Base-by-base conservation (phyloP, 306 rosid species). In the Glycyrrhiza uralensis region DNA sequence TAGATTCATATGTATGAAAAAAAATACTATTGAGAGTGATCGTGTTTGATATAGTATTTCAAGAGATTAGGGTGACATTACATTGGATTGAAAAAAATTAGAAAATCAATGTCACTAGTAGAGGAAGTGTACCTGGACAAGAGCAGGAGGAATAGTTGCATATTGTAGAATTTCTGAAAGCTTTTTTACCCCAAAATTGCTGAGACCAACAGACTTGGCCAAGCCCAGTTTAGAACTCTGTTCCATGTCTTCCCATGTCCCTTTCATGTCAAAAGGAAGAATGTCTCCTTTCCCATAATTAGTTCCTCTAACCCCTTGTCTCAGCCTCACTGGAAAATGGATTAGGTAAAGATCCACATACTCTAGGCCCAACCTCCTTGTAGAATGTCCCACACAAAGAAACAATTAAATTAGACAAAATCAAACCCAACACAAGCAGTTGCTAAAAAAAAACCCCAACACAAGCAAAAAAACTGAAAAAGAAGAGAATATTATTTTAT, bases 231-330 rank as follows among this genome's bases (percentile, higher is more conserved):
- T 65, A 11, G 3, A 60, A 69, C 81, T 75, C 3, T 23, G 33
- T 75, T 83, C 79, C 87, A 83, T 83, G 55, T 74, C 84, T 41
- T 65, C 66, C 87, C 87, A 83, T 33, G 81, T 79, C 18, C 87
- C 81, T 79, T 75, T 79, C 18, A 75, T 71, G 68, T 83, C 84
- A 38, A 83, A 33, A 33, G 81, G 76, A 24, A 83, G 72, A 71
- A 83, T 59, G 55, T 83, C 87, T 1, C 24, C 79, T 24, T 79
- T 8, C 10, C 2, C 0, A 38, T 30, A 66, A 0, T 65, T 50
- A 0, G 3, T 7, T 5, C 57, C 79, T 41, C 15, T 26, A 4
- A 1, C 13, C 11, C 69, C 79, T 9, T 79, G 52, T 51, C 56
- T 83, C 51, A 83, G 15, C 56, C 87, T 79, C 65, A 71, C 79